A percentile compares a stretch with the other conserved stretches of the same genome.
These are phyloP conservation scores for Mycena pura DNA, from an alignment of 768 basidiomycete species.

Conservation along the genomic window DNA sequence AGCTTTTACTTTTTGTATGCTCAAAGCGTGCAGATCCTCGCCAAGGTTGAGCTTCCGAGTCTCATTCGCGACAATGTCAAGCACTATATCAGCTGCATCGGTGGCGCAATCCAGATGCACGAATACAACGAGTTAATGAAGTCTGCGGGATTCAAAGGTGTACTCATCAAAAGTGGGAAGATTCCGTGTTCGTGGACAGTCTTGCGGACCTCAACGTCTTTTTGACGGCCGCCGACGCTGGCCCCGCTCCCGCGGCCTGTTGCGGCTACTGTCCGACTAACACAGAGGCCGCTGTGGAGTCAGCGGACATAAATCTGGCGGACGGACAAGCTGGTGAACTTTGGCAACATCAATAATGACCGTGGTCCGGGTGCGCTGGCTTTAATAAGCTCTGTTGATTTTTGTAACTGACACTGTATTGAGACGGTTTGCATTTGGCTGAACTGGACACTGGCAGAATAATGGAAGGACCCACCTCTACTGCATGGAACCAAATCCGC, in stretches of 20 bases:
- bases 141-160: constrained; percentile 51
- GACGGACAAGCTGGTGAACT: constrained; percentile 52
- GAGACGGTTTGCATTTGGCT: no score
- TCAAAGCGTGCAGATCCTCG: constrained; percentile 47
- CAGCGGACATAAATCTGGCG: constrained; percentile 39
- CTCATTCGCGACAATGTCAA: constrained; percentile 47
- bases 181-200: constrained; percentile 47
- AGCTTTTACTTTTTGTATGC: not conserved
- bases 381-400: no score
- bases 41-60: constrained; percentile 51
- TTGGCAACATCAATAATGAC: not conserved
- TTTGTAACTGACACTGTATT: no score
- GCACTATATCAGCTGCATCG: constrained; percentile 52
- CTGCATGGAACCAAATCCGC: no score
- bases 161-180: constrained; percentile 35
- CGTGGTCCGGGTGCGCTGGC: not conserved
- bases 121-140: constrained; percentile 47
- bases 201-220: constrained; percentile 50
- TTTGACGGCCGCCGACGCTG: constrained; percentile 20
- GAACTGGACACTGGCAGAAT: no score
- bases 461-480: no score
- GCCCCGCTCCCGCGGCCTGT: not conserved
- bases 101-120: constrained; percentile 49
- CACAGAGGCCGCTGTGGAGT: not conserved
- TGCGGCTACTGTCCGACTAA: constrained; percentile 13